Conservation (phyloP, 2,329 filamentous ascomycete genomes). For the Trematosphaeria pertusa region DNA sequence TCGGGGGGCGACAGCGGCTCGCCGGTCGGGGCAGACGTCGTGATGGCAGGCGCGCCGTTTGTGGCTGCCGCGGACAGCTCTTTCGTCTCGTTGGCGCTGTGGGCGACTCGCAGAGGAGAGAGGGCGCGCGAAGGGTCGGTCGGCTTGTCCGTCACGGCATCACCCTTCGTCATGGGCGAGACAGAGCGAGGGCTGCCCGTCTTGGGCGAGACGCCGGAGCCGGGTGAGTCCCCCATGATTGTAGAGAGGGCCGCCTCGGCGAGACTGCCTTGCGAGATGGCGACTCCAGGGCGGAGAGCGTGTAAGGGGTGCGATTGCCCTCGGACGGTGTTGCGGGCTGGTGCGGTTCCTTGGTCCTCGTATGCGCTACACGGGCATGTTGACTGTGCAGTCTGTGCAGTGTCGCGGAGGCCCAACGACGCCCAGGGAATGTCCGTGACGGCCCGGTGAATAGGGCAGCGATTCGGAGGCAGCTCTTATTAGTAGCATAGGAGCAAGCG, state of each 20-base stretch:
- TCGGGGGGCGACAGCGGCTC: constrained; percentile 36
- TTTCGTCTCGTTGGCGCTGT: constrained; percentile 24
- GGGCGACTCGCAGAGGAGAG: constrained; percentile 36
- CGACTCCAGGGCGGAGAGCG: neutral
- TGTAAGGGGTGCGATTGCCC: constrained; percentile 10
- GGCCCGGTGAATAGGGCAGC: too few species aligned
- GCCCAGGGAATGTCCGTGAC: neutral
- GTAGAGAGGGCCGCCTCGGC: neutral
- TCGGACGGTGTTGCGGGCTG: constrained; percentile 12
- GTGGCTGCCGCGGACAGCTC: constrained; percentile 18
- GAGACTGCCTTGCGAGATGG: neutral
- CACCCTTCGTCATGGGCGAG: constrained; percentile 24
- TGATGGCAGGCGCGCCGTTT: constrained; percentile 37
- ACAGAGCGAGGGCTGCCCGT: constrained; percentile 28
- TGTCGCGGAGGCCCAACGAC: neutral
- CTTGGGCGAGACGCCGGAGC: constrained; percentile 36
- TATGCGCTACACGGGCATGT: constrained; percentile 19
- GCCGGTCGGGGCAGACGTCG: constrained; percentile 38
- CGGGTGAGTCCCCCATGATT: constrained; percentile 37
- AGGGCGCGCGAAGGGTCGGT: constrained; percentile 27
- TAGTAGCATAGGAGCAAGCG: too few species aligned
- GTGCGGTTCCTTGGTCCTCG: constrained; percentile 16
- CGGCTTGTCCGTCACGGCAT: constrained; percentile 19
- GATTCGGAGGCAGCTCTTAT: too few species aligned
- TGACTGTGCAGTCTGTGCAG: neutral